A percentile compares a stretch with the other conserved stretches of the same genome.
phyloP scores from a whole-genome alignment of 83 land plant species.

The Diphasiastrum complanatum region DNA sequence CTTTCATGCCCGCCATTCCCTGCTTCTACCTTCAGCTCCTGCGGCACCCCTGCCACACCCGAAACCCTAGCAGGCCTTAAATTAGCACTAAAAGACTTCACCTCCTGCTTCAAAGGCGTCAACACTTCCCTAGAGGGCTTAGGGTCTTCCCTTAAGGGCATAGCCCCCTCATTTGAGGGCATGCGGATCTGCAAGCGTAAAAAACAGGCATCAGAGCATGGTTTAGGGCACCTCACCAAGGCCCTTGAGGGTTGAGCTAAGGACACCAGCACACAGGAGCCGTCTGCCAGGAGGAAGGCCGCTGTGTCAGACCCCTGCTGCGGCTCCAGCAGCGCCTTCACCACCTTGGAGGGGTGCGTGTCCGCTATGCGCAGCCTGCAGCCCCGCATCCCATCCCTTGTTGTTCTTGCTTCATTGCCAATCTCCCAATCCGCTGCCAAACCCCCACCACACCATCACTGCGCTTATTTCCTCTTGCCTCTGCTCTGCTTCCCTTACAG shows the following conservation, averaged over 20 bases:
- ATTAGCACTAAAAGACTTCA: too few species aligned
- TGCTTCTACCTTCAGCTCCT: too few species aligned
- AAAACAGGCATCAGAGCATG: conserved; percentile 39
- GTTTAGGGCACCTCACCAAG: conserved; percentile 16
- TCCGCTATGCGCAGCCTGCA: conserved; percentile 20
- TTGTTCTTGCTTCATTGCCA: too few species aligned
- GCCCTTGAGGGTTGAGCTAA: neutral
- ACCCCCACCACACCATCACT: too few species aligned
- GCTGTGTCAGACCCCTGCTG: conserved; percentile 12
- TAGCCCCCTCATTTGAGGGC: conserved; percentile 9
- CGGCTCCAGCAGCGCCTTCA: conserved; percentile 24
- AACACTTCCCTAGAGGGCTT: neutral
- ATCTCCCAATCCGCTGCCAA: too few species aligned
- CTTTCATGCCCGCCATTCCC: too few species aligned
- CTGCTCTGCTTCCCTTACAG: too few species aligned
- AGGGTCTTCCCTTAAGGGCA: neutral
- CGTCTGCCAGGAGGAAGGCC: conserved; percentile 28
- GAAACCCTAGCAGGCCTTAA: too few species aligned
- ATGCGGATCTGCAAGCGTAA: conserved; percentile 23
- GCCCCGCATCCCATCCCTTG: conserved; percentile 23
- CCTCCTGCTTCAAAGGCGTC: neutral
- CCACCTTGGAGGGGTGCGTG: conserved; percentile 12
- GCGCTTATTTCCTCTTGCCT: too few species aligned
- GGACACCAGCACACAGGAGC: conserved; percentile 27
- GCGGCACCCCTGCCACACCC: too few species aligned